Conservation (phyloP, 352 stramenopile genomes). For the Phytopythium vexans region DNA sequence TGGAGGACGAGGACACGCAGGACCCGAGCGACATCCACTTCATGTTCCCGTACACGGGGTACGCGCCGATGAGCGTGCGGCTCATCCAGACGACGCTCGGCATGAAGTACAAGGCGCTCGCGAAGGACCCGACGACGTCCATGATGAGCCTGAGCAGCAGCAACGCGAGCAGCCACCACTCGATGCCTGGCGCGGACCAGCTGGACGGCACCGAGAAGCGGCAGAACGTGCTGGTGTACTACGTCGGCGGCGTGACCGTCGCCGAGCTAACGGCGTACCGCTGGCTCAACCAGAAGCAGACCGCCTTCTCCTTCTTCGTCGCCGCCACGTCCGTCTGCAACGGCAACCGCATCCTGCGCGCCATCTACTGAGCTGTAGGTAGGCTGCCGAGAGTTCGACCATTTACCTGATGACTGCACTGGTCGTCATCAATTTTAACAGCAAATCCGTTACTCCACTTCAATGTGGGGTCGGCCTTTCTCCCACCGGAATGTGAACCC, state of each 20-base stretch:
- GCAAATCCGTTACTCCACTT: no score
- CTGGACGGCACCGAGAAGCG: constrained; percentile 8
- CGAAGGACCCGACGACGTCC: constrained; percentile 29
- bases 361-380: constrained; percentile 33
- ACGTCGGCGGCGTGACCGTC: constrained; percentile 79
- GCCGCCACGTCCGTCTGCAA: constrained; percentile 77
- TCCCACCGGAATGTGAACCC: no score
- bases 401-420: no score
- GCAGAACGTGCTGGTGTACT: constrained; percentile 72
- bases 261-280: constrained; percentile 77
- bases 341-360: constrained; percentile 55
- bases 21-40: constrained; percentile 70
- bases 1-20: constrained; percentile 53
- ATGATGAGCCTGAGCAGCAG: constrained; percentile 18
- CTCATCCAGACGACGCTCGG: constrained; percentile 72
- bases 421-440: no score
- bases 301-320: constrained; percentile 59
- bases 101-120: constrained; percentile 58
- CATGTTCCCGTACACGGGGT: constrained; percentile 85
- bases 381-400: no score
- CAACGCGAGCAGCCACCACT: constrained; percentile 2
- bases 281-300: constrained; percentile 68
- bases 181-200: constrained; percentile 12
- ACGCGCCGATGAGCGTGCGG: constrained; percentile 80
- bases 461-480: no score